Evolutionary conservation across 2,329 filamentous ascomycete genomes (phyloP).

Genomic region (Mariannaea elegans): DNA sequence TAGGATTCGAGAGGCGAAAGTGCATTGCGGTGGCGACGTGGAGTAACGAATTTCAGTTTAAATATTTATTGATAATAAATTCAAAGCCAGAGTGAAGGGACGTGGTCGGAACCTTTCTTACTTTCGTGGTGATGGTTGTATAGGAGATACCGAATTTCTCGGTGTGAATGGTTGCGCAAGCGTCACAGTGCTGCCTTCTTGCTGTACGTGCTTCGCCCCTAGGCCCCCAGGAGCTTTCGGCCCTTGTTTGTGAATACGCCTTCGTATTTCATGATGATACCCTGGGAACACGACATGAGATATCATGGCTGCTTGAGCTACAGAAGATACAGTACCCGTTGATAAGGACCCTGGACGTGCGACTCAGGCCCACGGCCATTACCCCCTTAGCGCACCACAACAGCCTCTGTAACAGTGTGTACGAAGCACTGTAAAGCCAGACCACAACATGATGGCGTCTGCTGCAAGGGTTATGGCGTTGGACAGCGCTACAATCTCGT

Average conservation of each 20-base stretch:
- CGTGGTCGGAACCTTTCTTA: neutral
- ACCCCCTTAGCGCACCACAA: neutral
- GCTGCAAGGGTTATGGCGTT: constrained; percentile 25
- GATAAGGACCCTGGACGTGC: constrained; percentile 1
- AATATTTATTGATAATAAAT: too few relatives aligned
- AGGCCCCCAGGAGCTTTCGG: too few relatives aligned
- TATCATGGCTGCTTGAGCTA: neutral
- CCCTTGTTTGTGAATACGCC: neutral
- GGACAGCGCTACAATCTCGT: neutral
- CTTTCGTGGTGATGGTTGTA: neutral
- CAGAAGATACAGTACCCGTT: too few relatives aligned
- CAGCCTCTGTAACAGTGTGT: neutral
- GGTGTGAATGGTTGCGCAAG: neutral
- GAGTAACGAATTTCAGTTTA: too few relatives aligned
- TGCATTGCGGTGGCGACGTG: too few relatives aligned
- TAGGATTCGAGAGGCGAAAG: too few relatives aligned
- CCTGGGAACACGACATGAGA: neutral
- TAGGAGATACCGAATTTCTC: neutral
- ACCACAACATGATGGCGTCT: neutral
- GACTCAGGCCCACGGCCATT: neutral
- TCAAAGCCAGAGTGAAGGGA: too few relatives aligned
- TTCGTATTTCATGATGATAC: neutral
- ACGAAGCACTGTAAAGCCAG: neutral
- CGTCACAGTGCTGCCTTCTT: too few relatives aligned
- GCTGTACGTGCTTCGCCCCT: too few relatives aligned